phyloP scores from a whole-genome alignment of 805 yeast genomes.

The Starmerella roubikii region DNA sequence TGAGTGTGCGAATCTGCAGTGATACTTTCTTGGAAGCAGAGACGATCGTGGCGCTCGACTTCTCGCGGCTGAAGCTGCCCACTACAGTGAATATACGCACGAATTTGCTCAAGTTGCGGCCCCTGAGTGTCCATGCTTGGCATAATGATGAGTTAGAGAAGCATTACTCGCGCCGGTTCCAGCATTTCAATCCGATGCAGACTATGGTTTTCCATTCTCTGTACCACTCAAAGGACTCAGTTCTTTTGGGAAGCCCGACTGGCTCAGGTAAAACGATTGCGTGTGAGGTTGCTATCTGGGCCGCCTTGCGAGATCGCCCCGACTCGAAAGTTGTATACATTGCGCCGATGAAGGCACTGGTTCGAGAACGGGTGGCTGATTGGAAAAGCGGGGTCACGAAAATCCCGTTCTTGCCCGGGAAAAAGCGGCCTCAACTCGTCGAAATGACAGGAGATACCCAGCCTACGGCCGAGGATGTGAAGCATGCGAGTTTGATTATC shows the following conservation, averaged over 20 bases:
- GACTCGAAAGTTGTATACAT: conserved; percentile 69
- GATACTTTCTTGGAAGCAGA: conserved; percentile 89
- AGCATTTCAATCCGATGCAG: conserved; percentile 95
- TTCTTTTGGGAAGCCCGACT: conserved; percentile 93
- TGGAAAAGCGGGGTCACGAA: conserved; percentile 37
- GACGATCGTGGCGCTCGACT: conserved; percentile 59
- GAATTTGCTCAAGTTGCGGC: conserved; percentile 63
- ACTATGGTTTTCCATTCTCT: conserved; percentile 89
- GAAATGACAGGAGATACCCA: conserved; percentile 75
- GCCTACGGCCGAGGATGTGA: conserved; percentile 54
- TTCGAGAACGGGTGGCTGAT: conserved; percentile 70
- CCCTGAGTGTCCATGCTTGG: conserved; percentile 71
- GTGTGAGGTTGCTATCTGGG: conserved; percentile 95
- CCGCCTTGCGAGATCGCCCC: conserved; percentile 75
- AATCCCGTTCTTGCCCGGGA: conserved; percentile 15
- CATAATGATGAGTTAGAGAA: conserved; percentile 53
- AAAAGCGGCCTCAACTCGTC: conserved; percentile 34
- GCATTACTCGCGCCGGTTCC: conserved; percentile 55
- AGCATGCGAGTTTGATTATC: conserved; percentile 58
- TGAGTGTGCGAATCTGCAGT: conserved; percentile 63
- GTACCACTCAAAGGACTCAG: conserved; percentile 64
- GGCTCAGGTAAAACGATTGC: conserved; percentile 98
- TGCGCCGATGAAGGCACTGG: conserved; percentile 84
- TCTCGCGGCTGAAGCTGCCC: conserved; percentile 82
- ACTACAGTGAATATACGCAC: conserved; percentile 78